Evolutionary conservation across 1,139 yeast species (phyloP).

Genomic region (Taiozyma onychis): DNA sequence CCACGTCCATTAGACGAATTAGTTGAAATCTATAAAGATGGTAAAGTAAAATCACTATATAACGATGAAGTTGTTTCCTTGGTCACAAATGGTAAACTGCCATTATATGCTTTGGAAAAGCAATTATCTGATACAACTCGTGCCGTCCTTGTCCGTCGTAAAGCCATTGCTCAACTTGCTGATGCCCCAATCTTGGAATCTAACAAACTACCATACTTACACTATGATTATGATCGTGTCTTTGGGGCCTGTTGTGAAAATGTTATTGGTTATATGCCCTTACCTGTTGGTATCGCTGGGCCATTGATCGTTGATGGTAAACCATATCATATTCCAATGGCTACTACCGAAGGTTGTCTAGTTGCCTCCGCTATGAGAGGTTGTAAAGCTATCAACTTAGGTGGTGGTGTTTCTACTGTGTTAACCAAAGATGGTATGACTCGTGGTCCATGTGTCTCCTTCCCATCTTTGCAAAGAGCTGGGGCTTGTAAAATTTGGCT

Average conservation of each 20-base stretch:
- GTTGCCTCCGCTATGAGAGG: slow-evolving; percentile 99
- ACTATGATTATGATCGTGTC: slow-evolving; percentile 92
- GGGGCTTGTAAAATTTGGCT: slow-evolving; percentile 96
- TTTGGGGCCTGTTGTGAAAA: slow-evolving; percentile 99
- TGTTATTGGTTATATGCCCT: slow-evolving; percentile 92
- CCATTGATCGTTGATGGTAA: slow-evolving; percentile 87
- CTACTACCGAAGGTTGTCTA: slow-evolving; percentile 97
- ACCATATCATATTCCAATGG: slow-evolving; percentile 93
- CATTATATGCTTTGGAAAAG: slow-evolving; percentile 90
- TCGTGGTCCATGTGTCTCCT: slow-evolving; percentile 95
- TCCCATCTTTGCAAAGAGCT: slow-evolving; percentile 76
- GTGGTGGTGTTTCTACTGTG: slow-evolving; percentile 93
- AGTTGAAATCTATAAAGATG: slow-evolving; percentile 58
- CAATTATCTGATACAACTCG: slow-evolving; percentile 81
- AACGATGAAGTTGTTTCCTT: slow-evolving; percentile 72
- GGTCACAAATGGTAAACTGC: slow-evolving; percentile 73
- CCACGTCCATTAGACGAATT: slow-evolving; percentile 56
- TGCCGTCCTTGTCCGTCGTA: slow-evolving; percentile 91
- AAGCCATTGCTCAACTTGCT: slow-evolving; percentile 78
- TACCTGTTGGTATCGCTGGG: slow-evolving; percentile 98
- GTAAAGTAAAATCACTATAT: slow-evolving; percentile 57
- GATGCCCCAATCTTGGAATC: slow-evolving; percentile 75
- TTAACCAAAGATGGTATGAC: slow-evolving; percentile 98
- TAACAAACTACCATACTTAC: slow-evolving; percentile 66
- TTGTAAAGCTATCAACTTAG: slow-evolving; percentile 95